phyloP scores from a whole-genome alignment of 495 filamentous ascomycete genomes.

The Neurospora tetrasperma region DNA sequence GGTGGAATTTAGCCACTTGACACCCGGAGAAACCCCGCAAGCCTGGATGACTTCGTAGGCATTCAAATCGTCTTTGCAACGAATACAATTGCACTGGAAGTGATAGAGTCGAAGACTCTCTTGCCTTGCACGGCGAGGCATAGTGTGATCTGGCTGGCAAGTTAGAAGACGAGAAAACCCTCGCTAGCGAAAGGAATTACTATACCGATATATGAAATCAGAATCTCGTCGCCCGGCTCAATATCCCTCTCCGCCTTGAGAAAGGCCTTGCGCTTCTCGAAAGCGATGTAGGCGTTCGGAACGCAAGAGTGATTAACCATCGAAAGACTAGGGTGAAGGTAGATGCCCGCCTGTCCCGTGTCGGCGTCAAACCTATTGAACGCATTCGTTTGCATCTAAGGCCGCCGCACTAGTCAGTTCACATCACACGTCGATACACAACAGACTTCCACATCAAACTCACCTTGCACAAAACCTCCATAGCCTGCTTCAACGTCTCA shows the following conservation, averaged over 20 bases:
- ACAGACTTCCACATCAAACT: background rate
- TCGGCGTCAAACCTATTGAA: slow-evolving; percentile 34
- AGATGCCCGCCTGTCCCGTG: slow-evolving; percentile 28
- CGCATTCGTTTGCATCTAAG: slow-evolving; percentile 36
- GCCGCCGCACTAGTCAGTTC: slow-evolving; percentile 1
- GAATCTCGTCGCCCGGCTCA: slow-evolving; percentile 36
- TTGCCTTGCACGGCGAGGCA: slow-evolving; percentile 22
- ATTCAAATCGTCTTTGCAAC: slow-evolving; percentile 33
- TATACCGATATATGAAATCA: slow-evolving; percentile 43
- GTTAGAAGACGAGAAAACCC: background rate
- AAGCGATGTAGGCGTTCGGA: slow-evolving; percentile 40
- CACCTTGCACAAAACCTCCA: slow-evolving; percentile 34
- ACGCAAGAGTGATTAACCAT: slow-evolving; percentile 46
- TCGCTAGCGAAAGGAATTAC: background rate
- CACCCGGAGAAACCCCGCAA: background rate
- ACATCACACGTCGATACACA: background rate
- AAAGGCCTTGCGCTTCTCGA: slow-evolving; percentile 30
- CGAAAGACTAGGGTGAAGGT: slow-evolving; percentile 34
- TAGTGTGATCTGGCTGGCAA: slow-evolving; percentile 20
- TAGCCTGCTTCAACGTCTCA: slow-evolving; percentile 21
- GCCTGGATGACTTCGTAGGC: slow-evolving; percentile 27
- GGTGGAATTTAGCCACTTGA: background rate
- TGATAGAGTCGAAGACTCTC: slow-evolving; percentile 29
- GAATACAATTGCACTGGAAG: slow-evolving; percentile 32
- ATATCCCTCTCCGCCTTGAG: slow-evolving; percentile 32